Base-by-base conservation (phyloP, 2,329 filamentous ascomycete species). In the Talaromyces sp. region DNA sequence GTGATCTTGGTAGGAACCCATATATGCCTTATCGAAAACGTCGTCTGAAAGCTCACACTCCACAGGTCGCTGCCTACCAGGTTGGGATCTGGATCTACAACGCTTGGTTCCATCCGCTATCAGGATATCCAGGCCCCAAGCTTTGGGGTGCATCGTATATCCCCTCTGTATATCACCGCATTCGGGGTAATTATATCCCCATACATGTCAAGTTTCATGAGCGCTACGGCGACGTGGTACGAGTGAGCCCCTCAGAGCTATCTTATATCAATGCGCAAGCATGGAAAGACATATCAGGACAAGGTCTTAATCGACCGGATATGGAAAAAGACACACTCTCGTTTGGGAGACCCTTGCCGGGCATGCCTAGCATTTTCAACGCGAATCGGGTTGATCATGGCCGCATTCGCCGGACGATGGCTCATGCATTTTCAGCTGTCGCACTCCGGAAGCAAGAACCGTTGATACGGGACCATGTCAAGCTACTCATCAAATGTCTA, bases 381-480 rank as follows among this genome's bases (percentile, higher is more conserved):
- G 45, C 45, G 19, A 47, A 47, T 47, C 45, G 45, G 24, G 19
- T 24, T 13, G 45, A 47, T 47, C 45, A 47, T 47, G 45, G 45
- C n/a, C 45, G 45, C 45, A 47, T 47, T 47, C 45, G 45, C 6
- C 45, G 45, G 14, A 47, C 45, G 10, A 47, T 47, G 45, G 19
- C 45, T 60, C 58, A 67, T 68, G n/a, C n/a, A 5, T 47, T 47
- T 24, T 47, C 45, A 24, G 45, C 45, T 11, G 45, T 47, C 13
- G 45, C 45, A 22, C n/a, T 47, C n/a, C 45, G 45, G 19, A 47
- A 47, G 22, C 45, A 47, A 13, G 45, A 47, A 14, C 45, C 45
- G 45, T 14, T 47, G 11, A 47, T 47, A 13, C 19, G 19, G 11
- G 19, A 47, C 5, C 45, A 47, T 47, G 45, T 47, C 19, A 47